These are phyloP conservation scores for Cornus controversa DNA, from an alignment of 148 eudicot genomes.

Conservation along the genomic window DNA sequence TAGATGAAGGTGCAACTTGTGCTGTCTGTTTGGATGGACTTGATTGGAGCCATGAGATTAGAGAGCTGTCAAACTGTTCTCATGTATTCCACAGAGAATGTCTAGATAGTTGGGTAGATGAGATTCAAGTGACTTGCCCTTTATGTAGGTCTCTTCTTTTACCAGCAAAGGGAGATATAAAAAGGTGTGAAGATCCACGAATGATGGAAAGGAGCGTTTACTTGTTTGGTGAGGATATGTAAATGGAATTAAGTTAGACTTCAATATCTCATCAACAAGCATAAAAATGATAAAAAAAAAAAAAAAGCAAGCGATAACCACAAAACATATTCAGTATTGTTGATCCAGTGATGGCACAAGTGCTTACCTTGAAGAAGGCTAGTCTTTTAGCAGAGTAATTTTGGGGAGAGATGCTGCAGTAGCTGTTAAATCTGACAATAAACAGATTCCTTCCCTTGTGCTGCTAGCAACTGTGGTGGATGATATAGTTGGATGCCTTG, in stretches of 20 bases:
- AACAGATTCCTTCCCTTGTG: too few relatives aligned
- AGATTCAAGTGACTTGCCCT: constrained; percentile 19
- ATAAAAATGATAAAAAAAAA: too few relatives aligned
- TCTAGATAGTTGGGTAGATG: constrained; percentile 26
- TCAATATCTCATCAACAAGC: neutral
- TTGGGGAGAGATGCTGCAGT: too few relatives aligned
- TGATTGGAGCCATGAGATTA: constrained; percentile 8
- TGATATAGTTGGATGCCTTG: too few relatives aligned
- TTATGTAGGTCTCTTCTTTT: constrained; percentile 21
- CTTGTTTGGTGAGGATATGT: constrained; percentile 25
- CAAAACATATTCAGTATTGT: too few relatives aligned
- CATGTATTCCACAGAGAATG: constrained; percentile 26
- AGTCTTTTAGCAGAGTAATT: too few relatives aligned
- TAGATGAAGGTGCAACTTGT: constrained; percentile 5
- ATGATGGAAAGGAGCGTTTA: constrained; percentile 23
- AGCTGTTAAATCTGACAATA: too few relatives aligned
- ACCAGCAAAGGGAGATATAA: neutral
- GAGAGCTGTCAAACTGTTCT: constrained; percentile 20
- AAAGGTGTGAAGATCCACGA: constrained; percentile 13
- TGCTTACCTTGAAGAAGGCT: too few relatives aligned
- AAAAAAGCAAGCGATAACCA: neutral
- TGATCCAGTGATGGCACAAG: too few relatives aligned
- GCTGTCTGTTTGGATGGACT: constrained; percentile 17
- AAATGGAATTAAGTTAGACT: neutral
- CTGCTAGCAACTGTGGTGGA: too few relatives aligned